Percentiles rank a stretch among this genome's conserved stretches.
These are phyloP conservation scores for Schoenoplectus tabernaemontani DNA, from an alignment of 202 grass and related monocot species.

Conservation along the genomic window DNA sequence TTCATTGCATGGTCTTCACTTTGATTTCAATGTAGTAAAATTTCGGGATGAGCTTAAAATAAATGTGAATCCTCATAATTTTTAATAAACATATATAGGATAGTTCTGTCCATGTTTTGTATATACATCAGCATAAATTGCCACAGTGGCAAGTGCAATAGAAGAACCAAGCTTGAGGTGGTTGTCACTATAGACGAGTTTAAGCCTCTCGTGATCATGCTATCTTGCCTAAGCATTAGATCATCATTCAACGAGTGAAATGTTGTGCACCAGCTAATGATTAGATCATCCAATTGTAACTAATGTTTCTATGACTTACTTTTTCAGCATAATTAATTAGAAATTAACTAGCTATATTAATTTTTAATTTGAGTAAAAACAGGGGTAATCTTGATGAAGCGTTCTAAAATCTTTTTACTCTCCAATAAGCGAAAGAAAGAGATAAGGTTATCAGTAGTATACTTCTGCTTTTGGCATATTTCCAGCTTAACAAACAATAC, in stretches of 20 bases:
- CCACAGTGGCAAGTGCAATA: background rate
- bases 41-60: background rate
- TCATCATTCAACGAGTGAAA: background rate
- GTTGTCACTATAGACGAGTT: conserved; percentile 22
- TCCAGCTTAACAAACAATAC: background rate
- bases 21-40: background rate
- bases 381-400: background rate
- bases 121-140: background rate
- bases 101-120: background rate
- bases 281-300: conserved; percentile 3
- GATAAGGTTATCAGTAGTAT: background rate
- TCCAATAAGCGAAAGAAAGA: background rate
- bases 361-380: background rate
- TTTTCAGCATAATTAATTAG: background rate
- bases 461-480: background rate
- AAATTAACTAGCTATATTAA: background rate
- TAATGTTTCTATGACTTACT: background rate
- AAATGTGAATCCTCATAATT: background rate
- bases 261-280: background rate
- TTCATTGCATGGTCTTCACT: conserved; percentile 4
- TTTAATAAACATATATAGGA: background rate
- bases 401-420: background rate
- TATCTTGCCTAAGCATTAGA: conserved; percentile 12
- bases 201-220: conserved; percentile 9
- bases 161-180: conserved; percentile 3